A percentile compares a stretch with the other conserved stretches of the same genome.
Evolutionary conservation across 2,329 filamentous ascomycete species (phyloP).

Genomic region (Arachnopeziza araneosa): DNA sequence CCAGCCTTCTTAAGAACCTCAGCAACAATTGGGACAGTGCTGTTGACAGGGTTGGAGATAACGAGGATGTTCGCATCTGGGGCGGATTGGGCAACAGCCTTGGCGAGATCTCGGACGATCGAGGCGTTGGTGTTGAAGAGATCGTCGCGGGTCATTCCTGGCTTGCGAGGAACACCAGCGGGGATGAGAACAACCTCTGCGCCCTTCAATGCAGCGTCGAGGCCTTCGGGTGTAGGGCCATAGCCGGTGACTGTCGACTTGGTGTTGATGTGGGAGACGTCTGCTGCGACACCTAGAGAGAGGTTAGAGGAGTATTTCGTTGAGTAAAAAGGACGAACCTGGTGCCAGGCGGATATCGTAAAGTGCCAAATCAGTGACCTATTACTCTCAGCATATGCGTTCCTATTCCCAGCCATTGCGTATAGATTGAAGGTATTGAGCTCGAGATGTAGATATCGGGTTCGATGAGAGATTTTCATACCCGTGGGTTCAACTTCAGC

Average conservation of each 20-base stretch:
- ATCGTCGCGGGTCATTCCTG: constrained; percentile 99
- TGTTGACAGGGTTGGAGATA: constrained; percentile 99
- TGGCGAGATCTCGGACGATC: constrained; percentile 97
- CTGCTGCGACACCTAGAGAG: constrained; percentile 84
- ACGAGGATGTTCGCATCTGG: constrained; percentile 94
- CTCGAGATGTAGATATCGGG: background rate
- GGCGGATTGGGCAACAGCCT: constrained; percentile 81
- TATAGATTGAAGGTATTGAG: background rate
- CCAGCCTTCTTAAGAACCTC: constrained; percentile 94
- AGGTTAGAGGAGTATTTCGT: constrained; percentile 1
- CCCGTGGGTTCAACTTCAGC: constrained; percentile 96
- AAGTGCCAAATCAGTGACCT: constrained; percentile 73
- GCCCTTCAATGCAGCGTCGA: constrained; percentile 74
- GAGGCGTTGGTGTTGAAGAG: constrained; percentile 99
- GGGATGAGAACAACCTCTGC: constrained; percentile 95
- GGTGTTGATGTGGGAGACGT: constrained; percentile 98
- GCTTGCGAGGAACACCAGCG: constrained; percentile 89
- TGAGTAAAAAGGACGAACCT: constrained; percentile 52
- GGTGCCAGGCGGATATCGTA: constrained; percentile 96
- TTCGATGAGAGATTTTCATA: constrained; percentile 33
- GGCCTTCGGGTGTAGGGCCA: constrained; percentile 68
- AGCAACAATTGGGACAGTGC: constrained; percentile 93
- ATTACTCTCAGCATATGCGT: background rate
- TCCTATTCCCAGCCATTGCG: background rate
- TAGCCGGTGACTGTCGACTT: constrained; percentile 92